Conservation (phyloP, 306 rosid species). For the Dryas alaskensis region DNA sequence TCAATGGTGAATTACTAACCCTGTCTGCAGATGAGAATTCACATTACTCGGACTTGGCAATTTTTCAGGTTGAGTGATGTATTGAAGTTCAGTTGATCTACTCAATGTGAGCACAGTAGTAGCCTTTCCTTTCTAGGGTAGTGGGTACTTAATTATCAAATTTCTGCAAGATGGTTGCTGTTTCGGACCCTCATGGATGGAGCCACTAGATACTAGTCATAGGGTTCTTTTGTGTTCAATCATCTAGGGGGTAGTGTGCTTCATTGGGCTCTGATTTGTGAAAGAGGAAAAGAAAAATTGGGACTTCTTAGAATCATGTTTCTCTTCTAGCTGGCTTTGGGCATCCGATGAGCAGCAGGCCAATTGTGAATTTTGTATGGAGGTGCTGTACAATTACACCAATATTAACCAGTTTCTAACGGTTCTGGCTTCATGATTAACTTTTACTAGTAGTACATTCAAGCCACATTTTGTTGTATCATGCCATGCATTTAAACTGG, state of each 20-base stretch:
- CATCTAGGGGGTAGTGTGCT: not conserved
- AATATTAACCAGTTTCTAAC: not conserved
- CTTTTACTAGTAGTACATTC: too few species aligned
- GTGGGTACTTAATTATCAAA: not conserved
- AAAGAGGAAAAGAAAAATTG: not conserved
- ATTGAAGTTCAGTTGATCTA: not conserved
- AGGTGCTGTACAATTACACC: not conserved
- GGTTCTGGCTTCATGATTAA: too few species aligned
- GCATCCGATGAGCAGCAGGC: not conserved
- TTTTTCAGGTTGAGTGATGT: not conserved
- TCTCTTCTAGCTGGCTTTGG: not conserved
- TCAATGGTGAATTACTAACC: not conserved
- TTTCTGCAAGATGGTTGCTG: not conserved
- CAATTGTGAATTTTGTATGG: not conserved
- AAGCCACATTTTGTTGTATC: too few species aligned
- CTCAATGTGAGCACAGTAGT: not conserved
- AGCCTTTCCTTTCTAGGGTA: not conserved
- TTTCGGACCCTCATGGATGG: not conserved
- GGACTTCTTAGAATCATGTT: not conserved
- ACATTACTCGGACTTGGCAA: not conserved
- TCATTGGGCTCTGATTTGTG: not conserved
- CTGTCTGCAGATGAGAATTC: conserved; percentile 7
- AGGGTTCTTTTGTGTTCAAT: not conserved
- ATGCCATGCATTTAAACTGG: too few species aligned
- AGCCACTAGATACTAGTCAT: not conserved